Conservation (phyloP, 495 filamentous ascomycete genomes). For the Viridothelium virens region DNA sequence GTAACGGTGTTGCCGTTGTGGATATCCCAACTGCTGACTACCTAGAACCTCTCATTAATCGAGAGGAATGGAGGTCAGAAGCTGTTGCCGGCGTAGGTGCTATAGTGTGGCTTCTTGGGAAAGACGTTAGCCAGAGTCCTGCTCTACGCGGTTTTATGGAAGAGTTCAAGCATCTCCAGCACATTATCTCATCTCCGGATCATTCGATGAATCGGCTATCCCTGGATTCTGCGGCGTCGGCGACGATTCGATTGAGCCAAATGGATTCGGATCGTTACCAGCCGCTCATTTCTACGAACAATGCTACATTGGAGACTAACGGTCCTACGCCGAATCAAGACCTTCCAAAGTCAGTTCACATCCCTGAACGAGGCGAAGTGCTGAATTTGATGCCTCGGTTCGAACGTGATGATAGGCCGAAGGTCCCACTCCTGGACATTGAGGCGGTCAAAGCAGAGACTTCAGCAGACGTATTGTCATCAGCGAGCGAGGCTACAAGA, state of each 20-base stretch:
- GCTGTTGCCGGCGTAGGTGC: slow-evolving; percentile 59
- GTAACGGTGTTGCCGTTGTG: slow-evolving; percentile 66
- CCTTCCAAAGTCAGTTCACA: slow-evolving; percentile 18
- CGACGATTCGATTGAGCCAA: slow-evolving; percentile 57
- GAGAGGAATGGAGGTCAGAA: slow-evolving; percentile 62
- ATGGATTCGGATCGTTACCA: slow-evolving; percentile 63
- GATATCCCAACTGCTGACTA: slow-evolving; percentile 66
- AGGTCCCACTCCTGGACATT: slow-evolving; percentile 49
- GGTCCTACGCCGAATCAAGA: neutral
- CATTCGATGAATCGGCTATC: slow-evolving; percentile 64
- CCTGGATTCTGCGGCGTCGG: slow-evolving; percentile 53
- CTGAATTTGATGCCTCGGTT: slow-evolving; percentile 61
- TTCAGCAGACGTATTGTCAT: slow-evolving; percentile 40
- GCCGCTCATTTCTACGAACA: slow-evolving; percentile 53
- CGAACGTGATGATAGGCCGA: slow-evolving; percentile 42
- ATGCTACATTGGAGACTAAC: slow-evolving; percentile 17
- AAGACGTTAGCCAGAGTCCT: slow-evolving; percentile 53
- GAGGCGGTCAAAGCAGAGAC: slow-evolving; percentile 31
- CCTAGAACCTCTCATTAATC: slow-evolving; percentile 55
- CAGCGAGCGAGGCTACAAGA: slow-evolving; percentile 40
- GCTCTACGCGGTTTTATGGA: slow-evolving; percentile 61
- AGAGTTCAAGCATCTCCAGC: slow-evolving; percentile 50
- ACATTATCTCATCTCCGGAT: slow-evolving; percentile 67
- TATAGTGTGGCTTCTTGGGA: slow-evolving; percentile 75
- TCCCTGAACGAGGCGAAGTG: slow-evolving; percentile 43